Base-by-base conservation (phyloP, 352 stramenopile genomes). In the Globisporangium lucens region DNA sequence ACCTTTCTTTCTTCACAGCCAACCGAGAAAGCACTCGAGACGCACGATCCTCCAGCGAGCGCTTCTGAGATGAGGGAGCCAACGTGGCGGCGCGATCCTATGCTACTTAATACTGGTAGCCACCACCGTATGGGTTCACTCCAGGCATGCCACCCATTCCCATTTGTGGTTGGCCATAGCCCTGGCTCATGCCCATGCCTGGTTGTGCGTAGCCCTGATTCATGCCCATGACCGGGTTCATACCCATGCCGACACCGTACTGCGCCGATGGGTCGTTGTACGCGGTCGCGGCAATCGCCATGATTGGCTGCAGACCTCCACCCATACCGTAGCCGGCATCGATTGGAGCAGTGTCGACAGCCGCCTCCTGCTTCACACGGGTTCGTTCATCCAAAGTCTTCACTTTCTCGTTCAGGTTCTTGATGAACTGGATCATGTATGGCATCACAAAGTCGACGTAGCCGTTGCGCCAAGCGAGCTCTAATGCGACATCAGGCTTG, bases 401-500 rank as follows among this genome's bases (percentile, higher is more conserved):
- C 17, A 99, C 85, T 74, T 98, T 96, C 17, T 98, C 91, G 79
- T 97, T 89, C 59, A 98, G 80, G 77, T 99, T 97, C 73, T 98
- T 97, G 64, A 99, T 88, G 66, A 98, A 99, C 83, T 99, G 98
- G 75, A 99, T 99, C 82, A 99, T 95, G 90, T 99, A 99, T 36
- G 98, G 98, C 97, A 99, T 99, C 55, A 98, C 95, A 74, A 98
- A 99, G 82, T 99, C 94, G 27, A 97, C 90, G 83, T 99, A 99
- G 63, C 97, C 96, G 76, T 99, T 98, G 71, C 98, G 91, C 97
- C 97, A 99, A 47, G 97, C 98, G 43, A 99, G 88, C 77, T 99
- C 98, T 55, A 99, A 76, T 10, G 96, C 98, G 56, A 99, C 90
- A 79, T 99, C 98, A n/a, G 98, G 97, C 74, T 97, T 97, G 67